Percentiles rank a stretch among this genome's conserved stretches.
Conservation (phyloP, 2,329 filamentous ascomycete genomes). For the Diaporthe sp. region DNA sequence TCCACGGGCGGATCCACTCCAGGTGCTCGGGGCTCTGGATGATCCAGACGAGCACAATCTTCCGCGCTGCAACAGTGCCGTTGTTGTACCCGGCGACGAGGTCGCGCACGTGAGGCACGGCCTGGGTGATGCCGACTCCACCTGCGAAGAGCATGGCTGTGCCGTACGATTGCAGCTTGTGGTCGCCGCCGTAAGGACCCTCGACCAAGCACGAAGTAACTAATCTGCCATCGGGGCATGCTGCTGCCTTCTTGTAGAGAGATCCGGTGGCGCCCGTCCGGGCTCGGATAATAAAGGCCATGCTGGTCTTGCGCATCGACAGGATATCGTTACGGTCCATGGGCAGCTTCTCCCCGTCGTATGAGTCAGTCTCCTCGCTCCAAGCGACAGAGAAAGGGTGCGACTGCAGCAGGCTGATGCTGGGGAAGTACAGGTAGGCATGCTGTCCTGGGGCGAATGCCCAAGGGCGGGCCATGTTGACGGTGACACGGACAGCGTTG, state of each 20-base stretch:
- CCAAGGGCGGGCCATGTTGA: slow-evolving; percentile 84
- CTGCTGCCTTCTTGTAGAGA: slow-evolving; percentile 77
- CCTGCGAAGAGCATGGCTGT: slow-evolving; percentile 85
- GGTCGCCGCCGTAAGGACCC: slow-evolving; percentile 82
- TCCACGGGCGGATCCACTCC: slow-evolving; percentile 88
- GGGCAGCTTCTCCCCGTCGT: slow-evolving; percentile 68
- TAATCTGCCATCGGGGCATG: slow-evolving; percentile 72
- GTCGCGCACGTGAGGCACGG: slow-evolving; percentile 81
- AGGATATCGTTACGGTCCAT: slow-evolving; percentile 72
- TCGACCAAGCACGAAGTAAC: slow-evolving; percentile 78
- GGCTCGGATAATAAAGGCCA: slow-evolving; percentile 81
- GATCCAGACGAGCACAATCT: slow-evolving; percentile 82
- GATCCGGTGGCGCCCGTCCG: slow-evolving; percentile 80
- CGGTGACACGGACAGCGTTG: slow-evolving; percentile 80
- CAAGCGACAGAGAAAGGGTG: slow-evolving; percentile 86
- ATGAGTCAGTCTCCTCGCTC: slow-evolving; percentile 75
- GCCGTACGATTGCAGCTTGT: slow-evolving; percentile 81
- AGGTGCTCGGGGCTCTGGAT: slow-evolving; percentile 85
- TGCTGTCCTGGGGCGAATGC: slow-evolving; percentile 82
- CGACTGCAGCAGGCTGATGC: slow-evolving; percentile 79
- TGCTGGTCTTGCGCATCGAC: slow-evolving; percentile 72
- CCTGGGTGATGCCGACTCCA: slow-evolving; percentile 85
- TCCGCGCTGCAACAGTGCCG: slow-evolving; percentile 78
- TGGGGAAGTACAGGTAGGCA: slow-evolving; percentile 83
- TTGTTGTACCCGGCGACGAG: slow-evolving; percentile 78